Evolutionary conservation across 805 yeast species (phyloP).

Genomic region (Priceomyces castillae): DNA sequence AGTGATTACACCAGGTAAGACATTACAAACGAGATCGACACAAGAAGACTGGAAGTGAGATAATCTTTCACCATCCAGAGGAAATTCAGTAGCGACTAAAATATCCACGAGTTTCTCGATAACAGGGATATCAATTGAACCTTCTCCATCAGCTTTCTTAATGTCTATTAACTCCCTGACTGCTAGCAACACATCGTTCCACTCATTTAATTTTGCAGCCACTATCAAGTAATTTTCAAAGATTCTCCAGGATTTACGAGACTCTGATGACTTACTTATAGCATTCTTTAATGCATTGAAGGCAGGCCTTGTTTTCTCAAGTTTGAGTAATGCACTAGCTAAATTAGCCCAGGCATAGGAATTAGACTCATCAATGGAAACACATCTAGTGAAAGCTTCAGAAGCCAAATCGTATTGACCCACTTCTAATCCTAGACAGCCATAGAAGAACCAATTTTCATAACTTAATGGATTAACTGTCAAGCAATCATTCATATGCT

Average conservation of each 20-base stretch:
- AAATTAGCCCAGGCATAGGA: slow-evolving; percentile 89
- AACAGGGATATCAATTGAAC: slow-evolving; percentile 69
- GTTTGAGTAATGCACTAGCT: slow-evolving; percentile 70
- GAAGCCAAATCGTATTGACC: slow-evolving; percentile 73
- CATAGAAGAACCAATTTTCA: slow-evolving; percentile 90
- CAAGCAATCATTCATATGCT: slow-evolving; percentile 73
- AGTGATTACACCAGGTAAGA: slow-evolving; percentile 68
- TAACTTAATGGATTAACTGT: slow-evolving; percentile 67
- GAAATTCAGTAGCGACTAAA: slow-evolving; percentile 52
- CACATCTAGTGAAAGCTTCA: slow-evolving; percentile 90
- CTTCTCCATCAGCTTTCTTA: slow-evolving; percentile 59
- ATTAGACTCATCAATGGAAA: slow-evolving; percentile 76
- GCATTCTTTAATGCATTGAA: slow-evolving; percentile 84
- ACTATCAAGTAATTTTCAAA: slow-evolving; percentile 86
- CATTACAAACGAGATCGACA: slow-evolving; percentile 65
- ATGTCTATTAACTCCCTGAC: slow-evolving; percentile 59
- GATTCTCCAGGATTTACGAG: slow-evolving; percentile 77
- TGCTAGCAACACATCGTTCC: slow-evolving; percentile 85
- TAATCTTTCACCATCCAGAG: slow-evolving; percentile 36
- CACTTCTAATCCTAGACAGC: slow-evolving; percentile 81
- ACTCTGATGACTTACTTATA: slow-evolving; percentile 60
- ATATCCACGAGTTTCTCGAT: slow-evolving; percentile 70
- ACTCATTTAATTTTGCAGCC: slow-evolving; percentile 76
- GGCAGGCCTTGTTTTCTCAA: slow-evolving; percentile 71
- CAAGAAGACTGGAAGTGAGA: slow-evolving; percentile 67